Evolutionary conservation across 2,329 filamentous ascomycete genomes (phyloP).

Genomic region (Arthrobotrys entomopaga): DNA sequence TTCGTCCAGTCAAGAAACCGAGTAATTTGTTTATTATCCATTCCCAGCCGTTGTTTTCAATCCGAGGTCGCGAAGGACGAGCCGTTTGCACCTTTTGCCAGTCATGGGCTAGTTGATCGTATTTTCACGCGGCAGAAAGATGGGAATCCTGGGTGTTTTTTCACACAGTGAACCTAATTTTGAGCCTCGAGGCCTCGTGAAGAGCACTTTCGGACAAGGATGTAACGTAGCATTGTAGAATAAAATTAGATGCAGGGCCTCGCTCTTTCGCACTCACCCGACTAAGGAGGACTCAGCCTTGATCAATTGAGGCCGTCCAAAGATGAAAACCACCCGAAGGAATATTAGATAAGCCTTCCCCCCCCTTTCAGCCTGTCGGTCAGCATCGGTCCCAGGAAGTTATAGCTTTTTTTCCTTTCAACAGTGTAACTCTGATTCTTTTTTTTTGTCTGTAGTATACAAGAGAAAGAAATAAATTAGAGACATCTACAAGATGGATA

Average conservation of each 20-base stretch:
- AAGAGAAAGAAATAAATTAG: constrained; percentile 15
- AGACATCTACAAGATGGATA: constrained; percentile 30
- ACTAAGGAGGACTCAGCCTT: constrained; percentile 3
- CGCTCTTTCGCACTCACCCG: constrained; percentile 31
- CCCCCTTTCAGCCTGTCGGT: constrained; percentile 19
- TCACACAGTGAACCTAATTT: not conserved
- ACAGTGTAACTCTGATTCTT: not conserved
- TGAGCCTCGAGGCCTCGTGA: constrained; percentile 15
- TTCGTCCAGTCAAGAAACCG: not conserved
- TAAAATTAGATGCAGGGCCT: constrained; percentile 42
- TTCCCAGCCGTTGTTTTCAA: constrained; percentile 5
- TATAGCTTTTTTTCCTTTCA: not conserved
- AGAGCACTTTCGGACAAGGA: constrained; percentile 24
- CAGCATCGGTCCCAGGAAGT: not conserved
- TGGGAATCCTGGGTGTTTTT: not conserved
- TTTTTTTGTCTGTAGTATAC: constrained; percentile 3
- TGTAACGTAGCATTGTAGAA: constrained; percentile 42
- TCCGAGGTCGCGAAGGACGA: not conserved
- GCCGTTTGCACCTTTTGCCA: not conserved
- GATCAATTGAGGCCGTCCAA: constrained; percentile 4
- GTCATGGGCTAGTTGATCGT: not conserved
- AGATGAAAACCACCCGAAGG: constrained; percentile 11
- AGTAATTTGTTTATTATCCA: not conserved
- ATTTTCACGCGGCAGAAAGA: constrained; percentile 6
- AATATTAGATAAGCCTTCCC: constrained; percentile 14